Evolutionary conservation across 805 yeast species (phyloP), one percentile per base, ranked within the genome.

Genomic region (Teunomyces cretensis): DNA sequence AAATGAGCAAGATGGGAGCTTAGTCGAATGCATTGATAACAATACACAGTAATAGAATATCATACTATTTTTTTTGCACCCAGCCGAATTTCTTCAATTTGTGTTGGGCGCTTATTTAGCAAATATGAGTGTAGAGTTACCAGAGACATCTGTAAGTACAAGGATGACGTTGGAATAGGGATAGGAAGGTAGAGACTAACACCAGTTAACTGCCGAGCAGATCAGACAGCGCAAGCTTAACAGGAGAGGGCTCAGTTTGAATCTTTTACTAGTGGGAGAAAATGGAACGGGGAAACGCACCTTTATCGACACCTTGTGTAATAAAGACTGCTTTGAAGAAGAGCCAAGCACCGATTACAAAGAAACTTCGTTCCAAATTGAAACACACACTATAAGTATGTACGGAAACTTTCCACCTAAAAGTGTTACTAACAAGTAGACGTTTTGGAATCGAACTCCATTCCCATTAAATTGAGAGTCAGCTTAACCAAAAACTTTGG

Each of bases 261-360:
- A 61, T 45, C 9, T 65, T 12, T 47, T 66, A 9, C 49, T 70
- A 32, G 60, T 68, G 17, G 76, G 76, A 9, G 71, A 68, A 32
- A 68, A 67, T 47, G 74, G 75, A 13, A 58, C 63, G 39, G 88
- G 90, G 1, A 88, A 88, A 60, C 80, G 88, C 3, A 81, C 92
- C 1, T 88, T 90, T 51, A 70, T 89, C 54, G 88, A 91, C 71
- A 83, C 95, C 7, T 73, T 91, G 50, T 86, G 52, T 36, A 44
- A 45, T n/a, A 35, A 24, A 24, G 40, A 40, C 1, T 45, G 19
- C 30, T 51, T 44, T 30, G 42, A 36, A 11, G 27, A 31, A 13
- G 45, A 43, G 2, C 38, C 28, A 8, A 26, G 38, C 28, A 43
- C 45, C 22, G 51, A 45, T 2, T 30, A 14, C 13, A 30, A 37